Conservation (phyloP, 257 asterid species). For the Leptodermis oblonga region DNA sequence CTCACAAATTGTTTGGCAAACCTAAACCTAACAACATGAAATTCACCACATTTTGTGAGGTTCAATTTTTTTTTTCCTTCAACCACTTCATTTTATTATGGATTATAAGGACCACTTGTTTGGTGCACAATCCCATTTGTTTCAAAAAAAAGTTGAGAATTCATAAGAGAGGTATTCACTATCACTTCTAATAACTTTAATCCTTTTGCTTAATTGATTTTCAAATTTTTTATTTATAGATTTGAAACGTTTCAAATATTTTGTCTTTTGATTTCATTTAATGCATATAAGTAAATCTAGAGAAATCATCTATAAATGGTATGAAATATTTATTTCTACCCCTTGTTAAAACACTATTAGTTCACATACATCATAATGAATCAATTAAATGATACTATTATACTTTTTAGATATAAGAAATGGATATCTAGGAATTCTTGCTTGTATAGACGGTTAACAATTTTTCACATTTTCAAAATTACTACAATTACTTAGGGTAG, state of each 20-base stretch:
- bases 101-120: background rate
- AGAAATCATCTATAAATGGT: background rate
- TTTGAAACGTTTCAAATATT: background rate
- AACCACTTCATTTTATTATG: background rate
- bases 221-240: background rate
- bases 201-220: background rate
- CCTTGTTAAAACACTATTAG: background rate
- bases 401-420: background rate
- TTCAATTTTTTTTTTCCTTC: background rate
- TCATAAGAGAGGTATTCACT: background rate
- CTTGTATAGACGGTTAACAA: background rate
- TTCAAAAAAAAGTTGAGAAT: background rate
- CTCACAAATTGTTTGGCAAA: background rate
- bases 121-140: background rate
- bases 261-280: background rate
- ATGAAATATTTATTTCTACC: background rate
- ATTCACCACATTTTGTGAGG: background rate
- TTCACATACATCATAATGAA: background rate
- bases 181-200: background rate
- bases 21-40: too few species aligned
- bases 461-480: too few species aligned
- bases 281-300: background rate
- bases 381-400: background rate
- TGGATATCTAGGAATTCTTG: background rate
- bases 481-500: too few species aligned